These are phyloP conservation scores for Rauvolfia tetraphylla DNA, from an alignment of 257 asterid species.

Conservation along the genomic window DNA sequence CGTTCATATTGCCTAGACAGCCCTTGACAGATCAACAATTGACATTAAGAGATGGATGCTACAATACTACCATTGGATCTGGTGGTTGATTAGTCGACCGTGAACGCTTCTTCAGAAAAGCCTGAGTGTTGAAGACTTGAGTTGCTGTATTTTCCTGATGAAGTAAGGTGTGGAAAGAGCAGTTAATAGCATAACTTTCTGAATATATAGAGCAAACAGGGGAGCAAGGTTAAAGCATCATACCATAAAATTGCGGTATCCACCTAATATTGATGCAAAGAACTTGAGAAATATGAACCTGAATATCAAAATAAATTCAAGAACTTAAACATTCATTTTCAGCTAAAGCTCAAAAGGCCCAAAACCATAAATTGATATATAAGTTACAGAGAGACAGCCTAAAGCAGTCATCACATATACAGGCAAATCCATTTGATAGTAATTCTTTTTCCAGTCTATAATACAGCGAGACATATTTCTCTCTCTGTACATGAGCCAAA, in stretches of 20 bases:
- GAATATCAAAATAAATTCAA: conserved; percentile 36
- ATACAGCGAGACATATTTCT: not conserved
- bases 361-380: not conserved
- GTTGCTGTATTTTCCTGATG: conserved; percentile 79
- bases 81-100: conserved; percentile 90
- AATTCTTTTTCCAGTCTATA: not conserved
- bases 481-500: not conserved
- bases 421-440: not conserved
- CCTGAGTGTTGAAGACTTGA: conserved; percentile 84
- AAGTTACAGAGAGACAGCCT: not conserved
- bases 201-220: conserved; percentile 21
- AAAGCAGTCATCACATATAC: not conserved
- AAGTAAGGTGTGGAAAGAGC: conserved; percentile 20
- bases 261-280: conserved; percentile 89
- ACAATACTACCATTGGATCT: conserved; percentile 73
- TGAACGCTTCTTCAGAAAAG: conserved; percentile 89
- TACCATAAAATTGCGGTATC: conserved; percentile 96
- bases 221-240: conserved; percentile 39
- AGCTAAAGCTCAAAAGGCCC: not conserved
- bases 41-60: conserved; percentile 14
- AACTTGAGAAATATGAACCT: conserved; percentile 84
- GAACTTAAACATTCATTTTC: conserved; percentile 17
- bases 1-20: not conserved
- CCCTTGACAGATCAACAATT: conserved; percentile 7
- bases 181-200: conserved; percentile 23